A percentile compares a stretch with the other conserved stretches of the same genome.
phyloP scores from a whole-genome alignment of 176 grass and related monocot species.

The Bonia amplexicaulis region DNA sequence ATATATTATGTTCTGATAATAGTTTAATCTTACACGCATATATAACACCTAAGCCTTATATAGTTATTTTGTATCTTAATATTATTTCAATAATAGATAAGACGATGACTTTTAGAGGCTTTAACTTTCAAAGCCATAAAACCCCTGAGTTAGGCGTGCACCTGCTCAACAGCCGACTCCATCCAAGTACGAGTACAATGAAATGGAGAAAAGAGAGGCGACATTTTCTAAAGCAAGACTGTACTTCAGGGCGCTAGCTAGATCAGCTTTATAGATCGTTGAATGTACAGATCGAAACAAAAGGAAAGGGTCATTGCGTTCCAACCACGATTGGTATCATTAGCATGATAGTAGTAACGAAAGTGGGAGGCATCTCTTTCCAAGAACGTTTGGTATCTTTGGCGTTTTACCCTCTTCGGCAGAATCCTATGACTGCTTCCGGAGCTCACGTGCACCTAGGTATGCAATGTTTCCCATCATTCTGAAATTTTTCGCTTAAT shows the following conservation, averaged over 20 bases:
- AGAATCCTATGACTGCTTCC: background rate
- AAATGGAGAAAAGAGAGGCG: background rate
- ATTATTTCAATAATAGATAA: background rate
- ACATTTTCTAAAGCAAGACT: slow-evolving; percentile 16
- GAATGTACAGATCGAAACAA: background rate
- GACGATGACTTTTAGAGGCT: background rate
- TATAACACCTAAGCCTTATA: too few species aligned
- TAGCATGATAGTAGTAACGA: background rate
- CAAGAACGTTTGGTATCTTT: slow-evolving; percentile 40
- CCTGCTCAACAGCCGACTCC: background rate
- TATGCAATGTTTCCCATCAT: background rate
- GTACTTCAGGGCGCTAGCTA: background rate
- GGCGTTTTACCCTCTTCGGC: slow-evolving; percentile 10
- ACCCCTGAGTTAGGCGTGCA: background rate
- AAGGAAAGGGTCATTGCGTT: slow-evolving; percentile 26
- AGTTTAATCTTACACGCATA: too few species aligned
- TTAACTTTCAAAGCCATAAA: background rate
- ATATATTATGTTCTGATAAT: too few species aligned
- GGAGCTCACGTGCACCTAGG: slow-evolving; percentile 29
- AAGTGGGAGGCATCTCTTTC: slow-evolving; percentile 30
- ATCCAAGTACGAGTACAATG: background rate
- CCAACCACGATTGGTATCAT: slow-evolving; percentile 29
- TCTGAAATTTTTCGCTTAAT: background rate
- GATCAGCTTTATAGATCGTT: background rate
- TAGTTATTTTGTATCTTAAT: background rate